A percentile compares a stretch with the other conserved stretches of the same genome.
phyloP scores from a whole-genome alignment of 768 basidiomycete species.

The Phanerodontia chrysosporium region DNA sequence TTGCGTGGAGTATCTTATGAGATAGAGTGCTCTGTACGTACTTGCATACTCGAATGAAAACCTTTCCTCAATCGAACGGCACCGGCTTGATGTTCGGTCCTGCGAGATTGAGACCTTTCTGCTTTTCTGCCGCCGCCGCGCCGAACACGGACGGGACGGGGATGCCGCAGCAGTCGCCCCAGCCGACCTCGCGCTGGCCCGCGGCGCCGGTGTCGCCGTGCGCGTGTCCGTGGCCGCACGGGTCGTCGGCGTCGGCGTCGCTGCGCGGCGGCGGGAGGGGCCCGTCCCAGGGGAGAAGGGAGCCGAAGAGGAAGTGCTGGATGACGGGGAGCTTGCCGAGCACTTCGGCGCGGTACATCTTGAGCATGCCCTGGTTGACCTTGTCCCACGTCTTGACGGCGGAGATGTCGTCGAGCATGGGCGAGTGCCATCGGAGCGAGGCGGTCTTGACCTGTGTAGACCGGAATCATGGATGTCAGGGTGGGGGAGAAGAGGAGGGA shows the following conservation, averaged over 20 bases:
- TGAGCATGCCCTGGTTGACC: constrained; percentile 93
- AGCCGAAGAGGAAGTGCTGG: constrained; percentile 95
- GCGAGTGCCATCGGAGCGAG: constrained; percentile 94
- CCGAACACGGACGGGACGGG: constrained; percentile 80
- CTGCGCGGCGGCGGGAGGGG: constrained; percentile 38
- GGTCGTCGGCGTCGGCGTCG: constrained; percentile 18
- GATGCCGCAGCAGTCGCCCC: constrained; percentile 93
- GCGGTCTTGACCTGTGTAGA: constrained; percentile 82
- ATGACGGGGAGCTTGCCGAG: constrained; percentile 92
- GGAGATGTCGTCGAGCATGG: constrained; percentile 98
- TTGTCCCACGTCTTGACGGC: constrained; percentile 96
- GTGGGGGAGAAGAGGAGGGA: neutral
- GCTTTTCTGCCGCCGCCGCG: constrained; percentile 55
- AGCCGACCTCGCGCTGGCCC: constrained; percentile 55
- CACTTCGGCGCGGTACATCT: constrained; percentile 97
- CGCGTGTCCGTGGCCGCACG: constrained; percentile 48
- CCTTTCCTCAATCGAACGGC: constrained; percentile 75
- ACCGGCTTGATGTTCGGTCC: constrained; percentile 71
- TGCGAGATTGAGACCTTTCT: constrained; percentile 34
- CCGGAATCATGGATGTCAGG: neutral
- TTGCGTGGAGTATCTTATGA: no score
- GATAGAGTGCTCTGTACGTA: no score
- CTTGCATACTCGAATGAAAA: no score
- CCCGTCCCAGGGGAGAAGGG: constrained; percentile 66
- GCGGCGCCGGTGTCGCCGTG: constrained; percentile 35